phyloP scores from a whole-genome alignment of 192 early-diverging fungal species.

The Coemansia sp. region DNA sequence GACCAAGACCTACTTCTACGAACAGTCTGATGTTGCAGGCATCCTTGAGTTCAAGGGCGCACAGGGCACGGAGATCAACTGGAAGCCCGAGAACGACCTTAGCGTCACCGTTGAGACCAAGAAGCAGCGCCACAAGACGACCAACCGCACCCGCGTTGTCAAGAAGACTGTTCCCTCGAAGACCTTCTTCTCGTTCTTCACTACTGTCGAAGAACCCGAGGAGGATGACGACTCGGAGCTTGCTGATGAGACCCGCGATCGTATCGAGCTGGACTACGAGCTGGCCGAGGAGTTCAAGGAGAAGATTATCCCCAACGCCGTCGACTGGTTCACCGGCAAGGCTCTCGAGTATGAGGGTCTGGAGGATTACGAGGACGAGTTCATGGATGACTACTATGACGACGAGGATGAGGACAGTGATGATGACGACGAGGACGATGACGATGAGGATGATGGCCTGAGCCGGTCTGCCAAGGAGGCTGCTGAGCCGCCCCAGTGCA shows the following conservation, averaged over 20 bases:
- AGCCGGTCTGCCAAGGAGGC: conserved; percentile 51
- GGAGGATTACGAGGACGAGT: conserved; percentile 41
- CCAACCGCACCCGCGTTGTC: conserved; percentile 97
- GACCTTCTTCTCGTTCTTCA: conserved; percentile 99
- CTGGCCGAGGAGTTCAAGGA: conserved; percentile 98
- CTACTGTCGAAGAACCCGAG: conserved; percentile 69
- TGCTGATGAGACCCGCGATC: conserved; percentile 77
- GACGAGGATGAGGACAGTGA: conserved; percentile 46
- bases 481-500: conserved; percentile 53
- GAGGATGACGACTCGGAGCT: conserved; percentile 71
- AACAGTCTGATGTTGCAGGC: conserved; percentile 75
- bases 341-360: conserved; percentile 75
- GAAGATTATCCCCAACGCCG: conserved; percentile 90
- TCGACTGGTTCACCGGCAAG: conserved; percentile 99
- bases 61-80: conserved; percentile 85
- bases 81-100: conserved; percentile 98
- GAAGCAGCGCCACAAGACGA: conserved; percentile 98
- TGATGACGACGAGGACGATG: conserved; percentile 40
- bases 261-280: conserved; percentile 93
- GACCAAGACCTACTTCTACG: conserved; percentile 92
- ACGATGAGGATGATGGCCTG: conserved; percentile 45
- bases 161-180: conserved; percentile 95
- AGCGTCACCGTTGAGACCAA: conserved; percentile 92
- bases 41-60: conserved; percentile 91
- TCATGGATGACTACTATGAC: conserved; percentile 48